Conservation (phyloP, 176 grass and related monocot species). For the bread wheat (Triticum aestivum) region IWGSC_CS_RefSeq_v2.1 NC_057814.1:129022965-129023464, state of each 20-base stretch:
- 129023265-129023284: background rate
- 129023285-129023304: background rate
- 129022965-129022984: background rate
- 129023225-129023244: background rate
- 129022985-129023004: constrained; percentile 3
- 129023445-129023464: background rate
- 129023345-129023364: background rate
- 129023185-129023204: background rate
- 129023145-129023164: background rate
- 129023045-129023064: background rate
- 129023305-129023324: background rate
- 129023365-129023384: background rate
- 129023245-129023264: background rate
- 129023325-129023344: background rate
- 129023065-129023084: background rate
- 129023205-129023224: background rate
- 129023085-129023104: constrained; percentile 12
- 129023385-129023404: background rate
- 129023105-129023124: background rate
- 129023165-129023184: background rate
- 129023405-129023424: background rate
- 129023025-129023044: background rate
- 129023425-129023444: background rate
- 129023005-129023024: background rate
- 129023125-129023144: background rate